phyloP scores from a whole-genome alignment of 495 filamentous ascomycete genomes.

The Pyrenula massariospora region DNA sequence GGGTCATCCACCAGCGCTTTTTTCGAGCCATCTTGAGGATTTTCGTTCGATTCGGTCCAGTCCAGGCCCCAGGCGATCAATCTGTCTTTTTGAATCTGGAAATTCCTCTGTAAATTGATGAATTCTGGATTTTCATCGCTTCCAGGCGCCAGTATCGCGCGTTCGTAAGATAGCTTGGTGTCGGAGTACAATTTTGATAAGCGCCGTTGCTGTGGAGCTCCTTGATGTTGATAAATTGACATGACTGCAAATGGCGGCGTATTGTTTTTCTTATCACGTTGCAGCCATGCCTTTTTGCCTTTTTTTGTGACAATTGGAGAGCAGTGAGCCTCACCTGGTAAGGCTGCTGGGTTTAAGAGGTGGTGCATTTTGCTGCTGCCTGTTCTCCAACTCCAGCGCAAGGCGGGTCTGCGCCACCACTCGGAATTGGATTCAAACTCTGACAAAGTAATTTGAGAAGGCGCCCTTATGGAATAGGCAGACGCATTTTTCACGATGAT shows the following conservation, averaged over 20 bases:
- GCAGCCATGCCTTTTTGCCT: not conserved
- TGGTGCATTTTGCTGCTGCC: not conserved
- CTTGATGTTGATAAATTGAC: not conserved
- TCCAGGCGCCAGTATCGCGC: slow-evolving; percentile 60
- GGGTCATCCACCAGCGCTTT: slow-evolving; percentile 25
- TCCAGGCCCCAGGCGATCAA: slow-evolving; percentile 82
- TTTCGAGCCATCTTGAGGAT: slow-evolving; percentile 38
- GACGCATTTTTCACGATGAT: no score
- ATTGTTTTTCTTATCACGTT: not conserved
- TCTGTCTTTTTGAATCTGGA: slow-evolving; percentile 46
- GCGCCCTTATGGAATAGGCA: no score
- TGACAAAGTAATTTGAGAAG: no score
- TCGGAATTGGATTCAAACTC: no score
- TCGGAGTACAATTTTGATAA: slow-evolving; percentile 86
- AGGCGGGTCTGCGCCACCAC: not conserved
- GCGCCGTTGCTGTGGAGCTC: slow-evolving; percentile 34
- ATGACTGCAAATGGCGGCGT: not conserved
- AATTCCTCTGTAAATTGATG: slow-evolving; percentile 41
- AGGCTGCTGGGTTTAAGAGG: not conserved
- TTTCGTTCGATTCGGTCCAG: slow-evolving; percentile 65
- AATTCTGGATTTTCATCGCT: slow-evolving; percentile 42
- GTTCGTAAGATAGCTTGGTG: slow-evolving; percentile 80
- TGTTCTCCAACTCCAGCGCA: no score
- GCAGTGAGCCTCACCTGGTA: not conserved
- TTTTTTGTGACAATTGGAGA: not conserved